phyloP scores from a whole-genome alignment of 106 monocot genomes.

The Dioscorea alata region DNA sequence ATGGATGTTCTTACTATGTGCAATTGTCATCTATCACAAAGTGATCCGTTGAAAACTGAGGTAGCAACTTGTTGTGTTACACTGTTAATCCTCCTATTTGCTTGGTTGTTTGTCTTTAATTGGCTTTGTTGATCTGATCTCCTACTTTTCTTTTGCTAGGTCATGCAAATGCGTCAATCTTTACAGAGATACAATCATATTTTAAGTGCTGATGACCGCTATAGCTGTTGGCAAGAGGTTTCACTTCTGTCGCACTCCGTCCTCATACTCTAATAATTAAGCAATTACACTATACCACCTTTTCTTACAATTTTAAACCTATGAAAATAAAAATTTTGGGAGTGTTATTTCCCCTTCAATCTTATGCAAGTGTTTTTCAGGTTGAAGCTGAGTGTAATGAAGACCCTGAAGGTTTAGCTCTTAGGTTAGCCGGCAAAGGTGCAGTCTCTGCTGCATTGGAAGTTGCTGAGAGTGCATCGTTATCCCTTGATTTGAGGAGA shows the following conservation, averaged over 20 bases:
- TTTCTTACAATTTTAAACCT: neutral
- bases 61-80: slow-evolving; percentile 12
- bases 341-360: neutral
- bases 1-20: slow-evolving; percentile 91
- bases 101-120: neutral
- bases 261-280: neutral
- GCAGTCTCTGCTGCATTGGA: slow-evolving; percentile 92
- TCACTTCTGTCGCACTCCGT: neutral
- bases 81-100: neutral
- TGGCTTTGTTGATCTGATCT: neutral
- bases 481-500: slow-evolving; percentile 74
- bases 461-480: slow-evolving; percentile 84
- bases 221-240: slow-evolving; percentile 90
- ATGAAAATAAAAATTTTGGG: neutral
- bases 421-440: slow-evolving; percentile 82
- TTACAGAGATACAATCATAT: slow-evolving; percentile 74
- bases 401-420: slow-evolving; percentile 92
- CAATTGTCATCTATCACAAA: slow-evolving; percentile 67
- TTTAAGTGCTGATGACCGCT: slow-evolving; percentile 71
- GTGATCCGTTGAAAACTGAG: slow-evolving; percentile 58
- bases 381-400: slow-evolving; percentile 78
- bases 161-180: slow-evolving; percentile 61
- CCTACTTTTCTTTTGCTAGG: slow-evolving; percentile 20
- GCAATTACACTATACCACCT: neutral
- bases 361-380: slow-evolving; percentile 19